A percentile compares a stretch with the other conserved stretches of the same genome.
phyloP scores from a whole-genome alignment of 2,329 filamentous ascomycete genomes.

The Neopestalotiopsis rosae region DNA sequence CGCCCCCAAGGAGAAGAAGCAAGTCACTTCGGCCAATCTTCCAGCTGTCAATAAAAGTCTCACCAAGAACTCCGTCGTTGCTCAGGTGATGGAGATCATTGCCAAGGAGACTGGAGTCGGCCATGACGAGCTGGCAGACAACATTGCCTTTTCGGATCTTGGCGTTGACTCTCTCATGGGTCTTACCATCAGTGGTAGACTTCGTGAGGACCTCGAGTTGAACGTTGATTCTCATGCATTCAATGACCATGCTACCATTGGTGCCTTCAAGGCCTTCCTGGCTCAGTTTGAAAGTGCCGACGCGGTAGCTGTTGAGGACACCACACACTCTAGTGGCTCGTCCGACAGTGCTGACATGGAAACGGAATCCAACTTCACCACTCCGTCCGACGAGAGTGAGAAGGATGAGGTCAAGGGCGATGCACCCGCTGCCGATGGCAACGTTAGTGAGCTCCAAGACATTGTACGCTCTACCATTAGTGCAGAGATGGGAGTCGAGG shows the following conservation, averaged over 20 bases:
- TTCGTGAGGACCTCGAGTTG: slow-evolving; percentile 63
- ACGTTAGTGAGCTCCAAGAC: slow-evolving; percentile 51
- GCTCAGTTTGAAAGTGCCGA: slow-evolving; percentile 39
- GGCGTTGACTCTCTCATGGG: slow-evolving; percentile 68
- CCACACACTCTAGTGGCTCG: slow-evolving; percentile 37
- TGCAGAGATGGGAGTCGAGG: slow-evolving; percentile 74
- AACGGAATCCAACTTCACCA: slow-evolving; percentile 57
- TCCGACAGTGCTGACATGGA: slow-evolving; percentile 51
- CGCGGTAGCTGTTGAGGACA: slow-evolving; percentile 38
- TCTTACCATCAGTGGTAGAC: slow-evolving; percentile 60
- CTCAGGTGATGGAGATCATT: slow-evolving; percentile 56
- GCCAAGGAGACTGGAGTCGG: slow-evolving; percentile 62
- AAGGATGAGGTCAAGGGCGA: slow-evolving; percentile 52
- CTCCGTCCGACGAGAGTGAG: slow-evolving; percentile 57
- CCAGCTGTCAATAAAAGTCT: slow-evolving; percentile 56
- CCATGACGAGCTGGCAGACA: slow-evolving; percentile 60
- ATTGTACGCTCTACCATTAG: slow-evolving; percentile 70
- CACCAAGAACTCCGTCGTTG: slow-evolving; percentile 47
- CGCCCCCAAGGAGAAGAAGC: slow-evolving; percentile 46
- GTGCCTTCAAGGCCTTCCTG: slow-evolving; percentile 54
- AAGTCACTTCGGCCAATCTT: slow-evolving; percentile 52
- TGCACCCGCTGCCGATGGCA: slow-evolving; percentile 38
- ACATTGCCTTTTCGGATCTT: slow-evolving; percentile 60
- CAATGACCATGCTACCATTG: slow-evolving; percentile 59
- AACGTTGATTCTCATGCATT: slow-evolving; percentile 59